A percentile compares a stretch with the other conserved stretches of the same genome.
Conservation (phyloP, 768 basidiomycete species). For the Macrocybe gigantea region DNA sequence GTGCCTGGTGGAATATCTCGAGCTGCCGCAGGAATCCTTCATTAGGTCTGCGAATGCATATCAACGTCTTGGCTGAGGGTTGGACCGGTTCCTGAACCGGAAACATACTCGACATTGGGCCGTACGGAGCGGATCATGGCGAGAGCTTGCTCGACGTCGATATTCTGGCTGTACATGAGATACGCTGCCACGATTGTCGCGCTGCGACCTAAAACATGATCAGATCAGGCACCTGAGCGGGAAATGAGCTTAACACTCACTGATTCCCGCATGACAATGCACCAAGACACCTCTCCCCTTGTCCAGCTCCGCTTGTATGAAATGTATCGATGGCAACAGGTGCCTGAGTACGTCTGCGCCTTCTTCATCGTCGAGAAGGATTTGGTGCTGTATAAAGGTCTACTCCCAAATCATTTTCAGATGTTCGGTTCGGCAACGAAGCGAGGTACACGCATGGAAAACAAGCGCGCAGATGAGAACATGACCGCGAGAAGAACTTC, state of each 20-base stretch:
- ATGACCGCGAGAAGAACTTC: too few relatives aligned
- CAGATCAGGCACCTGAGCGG: slow-evolving; percentile 1
- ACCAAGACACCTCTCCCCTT: slow-evolving; percentile 77
- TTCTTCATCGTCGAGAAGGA: slow-evolving; percentile 70
- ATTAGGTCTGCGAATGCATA: slow-evolving; percentile 59
- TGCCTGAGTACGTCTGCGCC: slow-evolving; percentile 77
- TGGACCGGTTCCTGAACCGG: not conserved
- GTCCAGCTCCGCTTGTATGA: slow-evolving; percentile 75
- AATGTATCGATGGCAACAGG: slow-evolving; percentile 72
- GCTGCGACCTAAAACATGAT: slow-evolving; percentile 56
- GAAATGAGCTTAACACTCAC: slow-evolving; percentile 37
- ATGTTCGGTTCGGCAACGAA: too few relatives aligned
- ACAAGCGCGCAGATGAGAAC: too few relatives aligned
- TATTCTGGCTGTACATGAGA: slow-evolving; percentile 67
- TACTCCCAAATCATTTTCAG: slow-evolving; percentile 19
- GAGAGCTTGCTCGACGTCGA: slow-evolving; percentile 57
- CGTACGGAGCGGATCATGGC: slow-evolving; percentile 61
- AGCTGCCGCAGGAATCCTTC: slow-evolving; percentile 78
- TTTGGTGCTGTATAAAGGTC: slow-evolving; percentile 78
- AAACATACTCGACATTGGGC: slow-evolving; percentile 57
- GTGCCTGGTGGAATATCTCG: slow-evolving; percentile 68
- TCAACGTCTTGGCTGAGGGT: not conserved
- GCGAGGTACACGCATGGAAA: too few relatives aligned
- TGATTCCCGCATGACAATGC: slow-evolving; percentile 88
- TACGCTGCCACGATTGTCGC: slow-evolving; percentile 85